phyloP scores from a whole-genome alignment of 768 basidiomycete genomes.

The Termitomyces titanicus region DNA sequence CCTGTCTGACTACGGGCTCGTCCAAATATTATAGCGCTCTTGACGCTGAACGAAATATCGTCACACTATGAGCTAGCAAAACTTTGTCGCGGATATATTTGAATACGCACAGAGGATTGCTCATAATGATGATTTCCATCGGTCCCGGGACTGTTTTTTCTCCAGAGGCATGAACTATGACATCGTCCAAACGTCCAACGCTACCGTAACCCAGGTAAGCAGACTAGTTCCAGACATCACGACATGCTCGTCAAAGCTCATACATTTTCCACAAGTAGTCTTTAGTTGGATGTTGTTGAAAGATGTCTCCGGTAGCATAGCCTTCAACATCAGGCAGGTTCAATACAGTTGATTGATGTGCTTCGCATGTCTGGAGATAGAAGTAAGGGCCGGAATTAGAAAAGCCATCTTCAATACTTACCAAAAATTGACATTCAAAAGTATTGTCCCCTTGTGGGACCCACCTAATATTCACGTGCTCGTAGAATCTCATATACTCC shows the following conservation, averaged over 20 bases:
- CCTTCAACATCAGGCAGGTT: conserved; percentile 31
- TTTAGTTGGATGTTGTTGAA: conserved; percentile 32
- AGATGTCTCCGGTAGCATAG: conserved; percentile 34
- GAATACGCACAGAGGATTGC: conserved; percentile 15
- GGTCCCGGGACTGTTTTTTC: conserved; percentile 32
- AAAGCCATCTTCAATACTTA: too few species aligned
- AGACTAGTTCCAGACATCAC: not conserved
- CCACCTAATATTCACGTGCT: conserved; percentile 26
- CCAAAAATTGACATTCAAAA: conserved; percentile 34
- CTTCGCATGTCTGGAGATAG: conserved; percentile 20
- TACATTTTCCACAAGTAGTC: conserved; percentile 32
- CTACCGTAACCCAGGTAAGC: conserved; percentile 11
- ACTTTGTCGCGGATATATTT: too few species aligned
- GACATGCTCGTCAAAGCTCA: not conserved
- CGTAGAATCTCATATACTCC: conserved; percentile 27
- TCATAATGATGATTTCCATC: conserved; percentile 22
- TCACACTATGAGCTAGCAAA: not conserved
- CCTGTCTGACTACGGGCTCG: conserved; percentile 24
- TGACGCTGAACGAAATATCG: not conserved
- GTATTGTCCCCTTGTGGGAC: conserved; percentile 28
- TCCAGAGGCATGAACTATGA: conserved; percentile 30
- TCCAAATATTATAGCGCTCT: conserved; percentile 34
- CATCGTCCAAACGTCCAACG: conserved; percentile 36
- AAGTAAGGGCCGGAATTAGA: too few species aligned
- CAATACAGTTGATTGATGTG: conserved; percentile 22